Evolutionary conservation across 306 rosid species (phyloP), one percentile per base, ranked within the genome.

Genomic region (Cicer yamashitae): DNA sequence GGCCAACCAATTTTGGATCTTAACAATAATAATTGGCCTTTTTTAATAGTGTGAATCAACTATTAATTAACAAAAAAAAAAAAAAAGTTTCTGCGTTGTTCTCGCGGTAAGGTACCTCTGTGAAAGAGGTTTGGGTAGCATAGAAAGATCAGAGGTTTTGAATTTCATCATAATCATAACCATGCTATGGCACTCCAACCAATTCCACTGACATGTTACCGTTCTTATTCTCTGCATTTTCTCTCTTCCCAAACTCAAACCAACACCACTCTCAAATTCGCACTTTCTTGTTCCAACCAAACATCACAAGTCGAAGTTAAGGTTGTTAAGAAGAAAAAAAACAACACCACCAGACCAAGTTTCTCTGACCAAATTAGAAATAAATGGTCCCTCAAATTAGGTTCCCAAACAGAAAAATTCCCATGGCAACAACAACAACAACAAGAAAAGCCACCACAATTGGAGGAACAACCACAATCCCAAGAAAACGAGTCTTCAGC

Each of bases 371-470:
- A 94, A 87, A 88, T 94, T 77, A 88, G 70, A 22, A 77, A 81
- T 25, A 94, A 94, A 81, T 94, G 98, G 98, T 87, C 92, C 1
- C 81, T 66, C 68, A 91, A 89, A 76, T 76, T 83, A 20, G 78
- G 37, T 25, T 86, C 98, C 20, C 79, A 82, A 3, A 87, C 86
- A 66, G 78, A 87, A 13, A 91, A 79, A 39, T 81, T 91, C 78
- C 97, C 98, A 3, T 93, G 98, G 98, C 88, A 93, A 63, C 77
- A 70, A 53, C n/a, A 15, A 37, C 13, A 62, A 48, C 53, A 39
- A 67, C 12, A 64, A 15, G 8, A n/a, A 11, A 18, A 77, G 18
- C 71, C 58, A 2, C 73, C 72, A 3, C 74, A 74, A 22, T 3
- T 5, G 2, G 67, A 65, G 40, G 48, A 48, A 22, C 39, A 39